Conservation (phyloP, 768 basidiomycete species). For the Kwoniella mangroviensis region DNA sequence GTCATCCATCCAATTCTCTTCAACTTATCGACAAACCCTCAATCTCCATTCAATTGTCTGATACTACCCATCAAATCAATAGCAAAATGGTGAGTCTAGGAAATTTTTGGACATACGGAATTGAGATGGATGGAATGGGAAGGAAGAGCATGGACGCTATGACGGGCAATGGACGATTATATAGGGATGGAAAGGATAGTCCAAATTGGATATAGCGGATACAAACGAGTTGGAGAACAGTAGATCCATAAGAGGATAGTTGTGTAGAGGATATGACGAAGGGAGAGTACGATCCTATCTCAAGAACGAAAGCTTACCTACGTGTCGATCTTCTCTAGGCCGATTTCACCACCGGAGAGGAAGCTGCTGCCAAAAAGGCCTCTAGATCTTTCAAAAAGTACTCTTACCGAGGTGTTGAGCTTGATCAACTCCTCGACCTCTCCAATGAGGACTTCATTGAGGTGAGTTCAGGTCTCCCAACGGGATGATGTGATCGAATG, state of each 20-base stretch:
- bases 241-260: too few species aligned
- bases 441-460: slow-evolving; percentile 76
- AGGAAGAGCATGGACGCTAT: too few species aligned
- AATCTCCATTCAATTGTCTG: not conserved
- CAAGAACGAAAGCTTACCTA: not conserved
- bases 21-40: not conserved
- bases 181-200: too few species aligned
- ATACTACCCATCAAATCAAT: slow-evolving; percentile 5
- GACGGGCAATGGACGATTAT: too few species aligned
- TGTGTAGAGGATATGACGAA: not conserved
- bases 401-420: slow-evolving; percentile 96
- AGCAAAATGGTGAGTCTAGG: slow-evolving; percentile 33
- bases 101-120: not conserved
- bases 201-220: too few species aligned
- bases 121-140: not conserved
- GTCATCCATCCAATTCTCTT: not conserved
- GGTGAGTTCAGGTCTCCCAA: slow-evolving; percentile 63
- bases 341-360: slow-evolving; percentile 80
- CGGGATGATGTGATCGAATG: not conserved
- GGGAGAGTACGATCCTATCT: too few species aligned
- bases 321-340: slow-evolving; percentile 23
- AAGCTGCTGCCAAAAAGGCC: slow-evolving; percentile 98
- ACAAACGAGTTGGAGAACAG: too few species aligned
- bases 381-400: slow-evolving; percentile 98
- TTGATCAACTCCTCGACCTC: slow-evolving; percentile 96